Percentiles rank a stretch among this genome's conserved stretches.
These are phyloP conservation scores for Nicotiana paniculata DNA, from an alignment of 257 asterid species.

Conservation along the genomic window DNA sequence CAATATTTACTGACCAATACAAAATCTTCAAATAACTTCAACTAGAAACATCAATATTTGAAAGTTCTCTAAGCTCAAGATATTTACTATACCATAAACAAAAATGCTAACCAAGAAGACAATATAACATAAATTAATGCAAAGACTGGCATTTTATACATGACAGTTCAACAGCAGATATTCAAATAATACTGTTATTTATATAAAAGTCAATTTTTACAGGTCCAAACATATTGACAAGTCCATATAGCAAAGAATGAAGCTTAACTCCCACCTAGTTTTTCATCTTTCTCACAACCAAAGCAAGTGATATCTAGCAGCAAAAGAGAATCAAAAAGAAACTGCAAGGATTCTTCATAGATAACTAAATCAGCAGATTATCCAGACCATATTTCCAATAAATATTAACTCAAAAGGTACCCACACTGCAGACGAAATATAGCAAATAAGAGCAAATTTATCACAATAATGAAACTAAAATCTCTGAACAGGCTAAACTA, in stretches of 20 bases:
- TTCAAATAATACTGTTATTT: no score
- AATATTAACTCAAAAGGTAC: not conserved
- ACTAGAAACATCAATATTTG: not conserved
- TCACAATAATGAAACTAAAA: not conserved
- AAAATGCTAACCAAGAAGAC: not conserved
- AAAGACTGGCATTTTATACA: not conserved
- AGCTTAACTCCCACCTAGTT: not conserved
- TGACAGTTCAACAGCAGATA: not conserved
- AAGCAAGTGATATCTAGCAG: not conserved
- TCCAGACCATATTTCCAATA: not conserved
- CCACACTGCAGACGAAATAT: not conserved
- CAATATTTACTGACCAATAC: not conserved
- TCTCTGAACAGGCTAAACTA: not conserved
- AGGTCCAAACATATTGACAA: not conserved
- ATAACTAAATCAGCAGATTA: not conserved
- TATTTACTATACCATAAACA: not conserved
- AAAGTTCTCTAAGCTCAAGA: not conserved
- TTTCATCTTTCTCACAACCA: not conserved
- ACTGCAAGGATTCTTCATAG: not conserved
- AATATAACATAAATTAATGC: not conserved
- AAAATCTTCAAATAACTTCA: not conserved
- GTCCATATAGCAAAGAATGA: not conserved
- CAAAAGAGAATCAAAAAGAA: not conserved
- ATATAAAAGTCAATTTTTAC: not conserved
- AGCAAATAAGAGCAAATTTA: not conserved